Evolutionary conservation across 805 yeast species (phyloP).

Genomic region (Candida boleticola): DNA sequence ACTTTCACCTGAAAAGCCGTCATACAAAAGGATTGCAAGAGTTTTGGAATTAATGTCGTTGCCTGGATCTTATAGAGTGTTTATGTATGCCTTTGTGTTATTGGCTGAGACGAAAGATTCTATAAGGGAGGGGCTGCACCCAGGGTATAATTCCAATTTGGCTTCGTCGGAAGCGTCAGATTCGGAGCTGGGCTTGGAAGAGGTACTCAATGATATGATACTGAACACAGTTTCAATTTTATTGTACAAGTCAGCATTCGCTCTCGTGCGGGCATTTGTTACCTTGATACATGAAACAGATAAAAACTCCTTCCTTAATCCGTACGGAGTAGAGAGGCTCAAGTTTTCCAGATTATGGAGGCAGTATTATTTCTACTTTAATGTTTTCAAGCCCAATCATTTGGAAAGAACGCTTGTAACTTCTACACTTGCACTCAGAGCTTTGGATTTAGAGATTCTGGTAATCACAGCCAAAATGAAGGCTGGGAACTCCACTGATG

Average conservation of each 20-base stretch:
- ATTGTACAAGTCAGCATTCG: slow-evolving; percentile 1
- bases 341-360: slow-evolving; percentile 6
- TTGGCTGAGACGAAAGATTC: slow-evolving; percentile 18
- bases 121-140: slow-evolving; percentile 12
- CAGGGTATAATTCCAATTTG: slow-evolving; percentile 18
- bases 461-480: neutral
- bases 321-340: slow-evolving; percentile 4
- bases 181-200: neutral
- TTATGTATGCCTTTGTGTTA: slow-evolving; percentile 21
- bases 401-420: neutral
- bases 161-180: neutral
- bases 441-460: neutral
- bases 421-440: neutral
- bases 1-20: neutral
- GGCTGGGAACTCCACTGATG: neutral
- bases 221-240: slow-evolving; percentile 2
- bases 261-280: neutral
- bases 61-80: slow-evolving; percentile 8
- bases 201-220: neutral
- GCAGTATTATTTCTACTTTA: slow-evolving; percentile 2
- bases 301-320: neutral
- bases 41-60: neutral
- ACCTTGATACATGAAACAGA: neutral
- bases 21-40: neutral
- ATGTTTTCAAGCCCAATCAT: slow-evolving; percentile 1